Percentiles rank a stretch among this genome's conserved stretches.
phyloP scores from a whole-genome alignment of 257 asterid species.

The Salvia miltiorrhiza region DNA sequence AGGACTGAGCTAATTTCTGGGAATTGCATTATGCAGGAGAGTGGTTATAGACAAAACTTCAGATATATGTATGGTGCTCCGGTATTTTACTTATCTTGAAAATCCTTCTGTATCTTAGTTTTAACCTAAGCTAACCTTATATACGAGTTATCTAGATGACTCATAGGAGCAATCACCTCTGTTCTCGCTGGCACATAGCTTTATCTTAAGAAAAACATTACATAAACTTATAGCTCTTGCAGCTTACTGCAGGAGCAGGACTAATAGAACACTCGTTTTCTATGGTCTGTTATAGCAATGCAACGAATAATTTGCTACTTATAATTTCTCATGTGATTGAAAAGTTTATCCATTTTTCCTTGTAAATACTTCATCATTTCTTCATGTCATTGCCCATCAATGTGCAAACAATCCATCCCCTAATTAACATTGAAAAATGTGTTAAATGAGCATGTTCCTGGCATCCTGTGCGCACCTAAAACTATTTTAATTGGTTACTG shows the following conservation, averaged over 20 bases:
- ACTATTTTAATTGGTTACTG: not conserved
- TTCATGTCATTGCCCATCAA: too few species aligned
- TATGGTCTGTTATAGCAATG: not conserved
- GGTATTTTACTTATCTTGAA: not conserved
- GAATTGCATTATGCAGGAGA: not conserved
- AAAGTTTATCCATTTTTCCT: not conserved
- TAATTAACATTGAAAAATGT: not conserved
- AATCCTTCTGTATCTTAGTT: not conserved
- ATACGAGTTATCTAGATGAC: not conserved
- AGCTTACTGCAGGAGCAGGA: not conserved
- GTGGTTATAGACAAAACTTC: not conserved
- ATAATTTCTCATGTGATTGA: not conserved
- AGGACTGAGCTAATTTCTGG: not conserved
- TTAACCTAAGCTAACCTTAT: not conserved
- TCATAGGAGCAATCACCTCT: not conserved
- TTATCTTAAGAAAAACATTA: too few species aligned
- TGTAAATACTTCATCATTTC: too few species aligned
- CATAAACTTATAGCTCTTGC: not conserved
- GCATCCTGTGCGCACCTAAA: not conserved
- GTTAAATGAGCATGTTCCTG: not conserved
- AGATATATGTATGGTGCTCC: not conserved
- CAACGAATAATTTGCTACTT: not conserved
- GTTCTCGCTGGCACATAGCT: not conserved
- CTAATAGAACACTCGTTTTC: not conserved
- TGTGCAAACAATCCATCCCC: not conserved